phyloP scores from a whole-genome alignment of 2,329 filamentous ascomycete genomes.

The Sclerotinia spermophila region DNA sequence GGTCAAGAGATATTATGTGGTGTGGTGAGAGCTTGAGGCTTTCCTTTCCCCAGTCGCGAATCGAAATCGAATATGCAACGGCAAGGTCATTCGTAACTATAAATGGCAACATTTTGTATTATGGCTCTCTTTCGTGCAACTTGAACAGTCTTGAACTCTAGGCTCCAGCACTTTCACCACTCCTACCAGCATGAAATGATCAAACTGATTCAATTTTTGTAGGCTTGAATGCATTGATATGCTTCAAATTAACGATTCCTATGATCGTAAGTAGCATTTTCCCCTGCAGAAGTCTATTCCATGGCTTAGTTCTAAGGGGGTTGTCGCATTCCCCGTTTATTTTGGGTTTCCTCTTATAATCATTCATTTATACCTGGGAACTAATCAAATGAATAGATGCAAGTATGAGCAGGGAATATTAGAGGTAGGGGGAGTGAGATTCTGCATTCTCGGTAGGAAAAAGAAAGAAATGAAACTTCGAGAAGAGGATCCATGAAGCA shows the following conservation, averaged over 20 bases:
- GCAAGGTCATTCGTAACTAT: constrained; percentile 11
- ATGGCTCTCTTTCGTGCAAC: constrained; percentile 13
- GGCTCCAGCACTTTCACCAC: constrained; percentile 14
- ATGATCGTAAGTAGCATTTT: not conserved
- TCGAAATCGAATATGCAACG: constrained; percentile 14
- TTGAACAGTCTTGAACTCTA: constrained; percentile 12
- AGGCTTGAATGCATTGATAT: not conserved
- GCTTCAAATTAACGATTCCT: not conserved
- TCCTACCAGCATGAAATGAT: constrained; percentile 4
- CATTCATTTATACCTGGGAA: not conserved
- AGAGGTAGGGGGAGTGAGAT: not conserved
- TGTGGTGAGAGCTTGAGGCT: not conserved
- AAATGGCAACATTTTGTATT: constrained; percentile 6
- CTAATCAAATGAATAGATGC: not conserved
- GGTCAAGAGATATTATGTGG: constrained; percentile 2
- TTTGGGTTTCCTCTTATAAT: constrained; percentile 1
- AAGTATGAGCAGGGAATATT: constrained; percentile 2
- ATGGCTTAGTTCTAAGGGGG: not conserved
- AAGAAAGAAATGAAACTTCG: constrained; percentile 6
- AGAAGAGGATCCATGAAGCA: constrained; percentile 7
- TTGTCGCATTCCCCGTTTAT: not conserved
- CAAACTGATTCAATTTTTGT: not conserved
- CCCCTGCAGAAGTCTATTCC: constrained; percentile 3
- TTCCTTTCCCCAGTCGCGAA: constrained; percentile 10
- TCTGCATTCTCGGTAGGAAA: constrained; percentile 7